phyloP scores from a whole-genome alignment of 768 basidiomycete genomes.

The Calocera viscosa region DNA sequence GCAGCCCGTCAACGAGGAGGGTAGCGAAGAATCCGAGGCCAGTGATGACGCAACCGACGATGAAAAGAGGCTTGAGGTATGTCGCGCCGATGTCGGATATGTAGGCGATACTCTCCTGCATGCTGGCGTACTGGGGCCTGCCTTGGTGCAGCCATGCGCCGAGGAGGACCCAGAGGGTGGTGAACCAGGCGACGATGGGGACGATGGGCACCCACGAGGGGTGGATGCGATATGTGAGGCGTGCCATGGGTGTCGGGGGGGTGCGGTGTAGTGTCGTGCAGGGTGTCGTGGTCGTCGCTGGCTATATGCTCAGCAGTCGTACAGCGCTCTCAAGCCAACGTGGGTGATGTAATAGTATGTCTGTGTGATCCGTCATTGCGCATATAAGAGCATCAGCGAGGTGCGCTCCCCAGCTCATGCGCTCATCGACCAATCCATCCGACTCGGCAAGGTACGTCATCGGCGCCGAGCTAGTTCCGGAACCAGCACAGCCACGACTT shows the following conservation, averaged over 20 bases:
- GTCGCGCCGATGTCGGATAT: constrained; percentile 70
- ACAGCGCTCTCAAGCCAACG: too few species aligned
- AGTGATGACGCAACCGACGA: constrained; percentile 52
- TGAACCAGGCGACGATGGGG: background rate
- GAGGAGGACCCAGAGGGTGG: constrained; percentile 53
- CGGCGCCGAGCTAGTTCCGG: too few species aligned
- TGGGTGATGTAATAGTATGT: too few species aligned
- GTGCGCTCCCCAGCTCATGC: too few species aligned
- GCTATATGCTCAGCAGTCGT: too few species aligned
- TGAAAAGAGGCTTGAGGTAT: constrained; percentile 61
- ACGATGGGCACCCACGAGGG: background rate
- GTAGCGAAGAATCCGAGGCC: constrained; percentile 48
- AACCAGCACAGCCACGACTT: too few species aligned
- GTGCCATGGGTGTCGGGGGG: background rate
- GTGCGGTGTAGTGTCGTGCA: background rate
- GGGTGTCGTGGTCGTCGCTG: background rate
- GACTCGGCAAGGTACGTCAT: too few species aligned
- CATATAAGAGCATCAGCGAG: too few species aligned
- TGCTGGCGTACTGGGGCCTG: constrained; percentile 37
- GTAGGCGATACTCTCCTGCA: constrained; percentile 47
- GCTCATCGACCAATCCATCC: too few species aligned
- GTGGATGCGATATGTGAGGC: background rate
- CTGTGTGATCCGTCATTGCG: too few species aligned
- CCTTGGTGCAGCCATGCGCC: constrained; percentile 61
- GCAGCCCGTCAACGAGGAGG: constrained; percentile 47